Percentiles rank a stretch among this genome's conserved stretches.
Evolutionary conservation across 441 rosid species (phyloP).

Genomic region (Corymbia citriodora): DNA sequence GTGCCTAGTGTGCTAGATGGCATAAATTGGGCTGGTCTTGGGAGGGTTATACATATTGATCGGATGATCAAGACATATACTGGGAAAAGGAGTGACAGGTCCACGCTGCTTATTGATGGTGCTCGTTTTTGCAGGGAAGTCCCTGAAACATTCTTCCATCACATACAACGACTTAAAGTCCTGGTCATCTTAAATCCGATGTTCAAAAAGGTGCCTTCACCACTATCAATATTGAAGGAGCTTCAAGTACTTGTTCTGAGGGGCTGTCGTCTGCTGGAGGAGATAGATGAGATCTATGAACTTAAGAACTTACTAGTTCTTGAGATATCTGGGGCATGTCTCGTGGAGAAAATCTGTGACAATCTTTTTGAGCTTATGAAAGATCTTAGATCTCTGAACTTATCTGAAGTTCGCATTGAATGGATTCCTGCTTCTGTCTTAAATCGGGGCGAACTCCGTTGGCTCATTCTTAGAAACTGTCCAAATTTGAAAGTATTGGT

Average conservation of each 20-base stretch:
- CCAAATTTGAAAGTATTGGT: conserved; percentile 21
- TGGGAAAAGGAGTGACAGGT: conserved; percentile 14
- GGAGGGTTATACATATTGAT: conserved; percentile 31
- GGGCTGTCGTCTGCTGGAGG: conserved; percentile 24
- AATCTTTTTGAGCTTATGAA: not conserved
- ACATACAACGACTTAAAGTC: conserved; percentile 8
- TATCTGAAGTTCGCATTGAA: not conserved
- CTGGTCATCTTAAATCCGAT: conserved; percentile 40
- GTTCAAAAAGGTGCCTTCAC: conserved; percentile 10
- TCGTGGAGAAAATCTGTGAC: fast-evolving
- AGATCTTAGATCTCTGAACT: not conserved
- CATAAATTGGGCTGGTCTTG: conserved; percentile 15
- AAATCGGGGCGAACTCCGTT: not conserved
- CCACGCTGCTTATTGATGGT: conserved; percentile 42
- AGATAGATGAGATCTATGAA: not conserved
- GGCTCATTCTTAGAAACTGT: conserved; percentile 15
- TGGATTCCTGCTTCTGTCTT: not conserved
- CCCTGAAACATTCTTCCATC: conserved; percentile 13
- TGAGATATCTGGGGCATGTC: not conserved
- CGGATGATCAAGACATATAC: conserved; percentile 41
- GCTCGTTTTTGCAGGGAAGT: conserved; percentile 23
- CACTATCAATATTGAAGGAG: conserved; percentile 3
- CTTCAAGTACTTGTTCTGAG: conserved; percentile 42
- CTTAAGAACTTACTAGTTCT: not conserved
- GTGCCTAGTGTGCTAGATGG: conserved; percentile 24